Evolutionary conservation across 805 yeast genomes (phyloP).

Genomic region (Naumovozyma dairenensis): DNA sequence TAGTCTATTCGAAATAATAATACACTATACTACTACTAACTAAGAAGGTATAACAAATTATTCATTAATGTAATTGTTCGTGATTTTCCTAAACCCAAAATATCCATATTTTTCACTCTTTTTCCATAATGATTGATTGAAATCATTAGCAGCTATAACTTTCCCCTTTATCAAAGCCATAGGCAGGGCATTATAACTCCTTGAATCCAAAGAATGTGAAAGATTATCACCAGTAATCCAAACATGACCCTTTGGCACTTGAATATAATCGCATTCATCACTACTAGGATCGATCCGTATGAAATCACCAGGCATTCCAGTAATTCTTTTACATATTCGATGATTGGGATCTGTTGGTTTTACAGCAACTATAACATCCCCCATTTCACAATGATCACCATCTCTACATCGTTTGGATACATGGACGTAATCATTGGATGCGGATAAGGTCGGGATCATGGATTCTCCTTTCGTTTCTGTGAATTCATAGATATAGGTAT

Average conservation of each 20-base stretch:
- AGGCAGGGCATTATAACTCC: slow-evolving; percentile 85
- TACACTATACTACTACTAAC: too few species aligned
- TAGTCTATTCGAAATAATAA: not conserved
- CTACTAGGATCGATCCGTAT: slow-evolving; percentile 69
- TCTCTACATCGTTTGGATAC: slow-evolving; percentile 52
- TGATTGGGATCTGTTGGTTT: slow-evolving; percentile 85
- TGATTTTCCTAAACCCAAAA: slow-evolving; percentile 48
- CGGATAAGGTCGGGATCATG: slow-evolving; percentile 84
- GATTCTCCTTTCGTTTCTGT: slow-evolving; percentile 86
- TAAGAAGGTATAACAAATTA: too few species aligned
- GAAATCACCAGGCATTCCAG: slow-evolving; percentile 94
- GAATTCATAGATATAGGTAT: slow-evolving; percentile 59
- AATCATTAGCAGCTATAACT: slow-evolving; percentile 60
- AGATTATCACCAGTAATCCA: slow-evolving; percentile 97
- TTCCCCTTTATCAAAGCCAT: slow-evolving; percentile 83
- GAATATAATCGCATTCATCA: slow-evolving; percentile 36
- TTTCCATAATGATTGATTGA: slow-evolving; percentile 37
- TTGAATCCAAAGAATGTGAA: slow-evolving; percentile 76
- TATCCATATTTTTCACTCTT: slow-evolving; percentile 29
- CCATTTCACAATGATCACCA: slow-evolving; percentile 62
- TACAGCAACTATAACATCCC: slow-evolving; percentile 79
- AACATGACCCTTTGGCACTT: slow-evolving; percentile 87
- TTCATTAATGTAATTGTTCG: slow-evolving; percentile 40
- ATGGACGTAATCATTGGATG: slow-evolving; percentile 68
- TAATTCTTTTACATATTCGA: slow-evolving; percentile 83